phyloP scores from a whole-genome alignment of 1,284 basidiomycete genomes.

The Ustilago curta region DNA sequence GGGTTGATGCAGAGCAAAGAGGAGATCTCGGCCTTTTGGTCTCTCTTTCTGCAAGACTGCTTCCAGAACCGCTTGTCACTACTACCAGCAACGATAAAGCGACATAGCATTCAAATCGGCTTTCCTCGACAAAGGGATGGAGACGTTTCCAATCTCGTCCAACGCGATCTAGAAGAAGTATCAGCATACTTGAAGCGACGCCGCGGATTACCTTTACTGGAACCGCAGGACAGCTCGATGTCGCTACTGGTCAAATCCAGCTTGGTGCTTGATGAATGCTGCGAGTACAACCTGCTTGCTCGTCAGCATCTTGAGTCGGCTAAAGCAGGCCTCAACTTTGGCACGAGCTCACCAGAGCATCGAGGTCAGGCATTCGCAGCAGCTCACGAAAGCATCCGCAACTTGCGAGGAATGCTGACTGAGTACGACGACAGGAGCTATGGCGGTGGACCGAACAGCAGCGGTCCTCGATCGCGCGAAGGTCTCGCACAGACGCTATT shows the following conservation, averaged over 20 bases:
- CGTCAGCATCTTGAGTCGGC: background rate
- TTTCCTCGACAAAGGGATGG: constrained; percentile 19
- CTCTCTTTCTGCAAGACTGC: constrained; percentile 34
- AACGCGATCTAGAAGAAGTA: constrained; percentile 9
- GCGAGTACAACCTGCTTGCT: constrained; percentile 10
- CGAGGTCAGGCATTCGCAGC: constrained; percentile 9
- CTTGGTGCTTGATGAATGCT: constrained; percentile 34
- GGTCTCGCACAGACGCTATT: constrained; percentile 6
- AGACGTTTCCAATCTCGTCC: background rate
- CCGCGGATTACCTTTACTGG: constrained; percentile 17
- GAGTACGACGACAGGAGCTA: constrained; percentile 24
- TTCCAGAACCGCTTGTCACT: constrained; percentile 23
- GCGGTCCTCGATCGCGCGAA: constrained; percentile 11
- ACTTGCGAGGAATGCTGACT: constrained; percentile 37
- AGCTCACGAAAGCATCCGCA: constrained; percentile 28
- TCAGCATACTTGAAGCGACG: constrained; percentile 14
- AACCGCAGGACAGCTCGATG: constrained; percentile 18
- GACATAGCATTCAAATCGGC: constrained; percentile 16
- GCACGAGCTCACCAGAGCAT: background rate
- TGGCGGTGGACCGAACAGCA: background rate
- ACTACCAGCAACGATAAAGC: constrained; percentile 21
- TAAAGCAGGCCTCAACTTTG: background rate
- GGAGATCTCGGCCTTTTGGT: constrained; percentile 27
- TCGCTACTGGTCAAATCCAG: constrained; percentile 28
- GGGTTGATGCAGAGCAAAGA: constrained; percentile 29